Base-by-base conservation (phyloP, 1,139 yeast genomes). In the Yamadazyma membranifaciens region DNA sequence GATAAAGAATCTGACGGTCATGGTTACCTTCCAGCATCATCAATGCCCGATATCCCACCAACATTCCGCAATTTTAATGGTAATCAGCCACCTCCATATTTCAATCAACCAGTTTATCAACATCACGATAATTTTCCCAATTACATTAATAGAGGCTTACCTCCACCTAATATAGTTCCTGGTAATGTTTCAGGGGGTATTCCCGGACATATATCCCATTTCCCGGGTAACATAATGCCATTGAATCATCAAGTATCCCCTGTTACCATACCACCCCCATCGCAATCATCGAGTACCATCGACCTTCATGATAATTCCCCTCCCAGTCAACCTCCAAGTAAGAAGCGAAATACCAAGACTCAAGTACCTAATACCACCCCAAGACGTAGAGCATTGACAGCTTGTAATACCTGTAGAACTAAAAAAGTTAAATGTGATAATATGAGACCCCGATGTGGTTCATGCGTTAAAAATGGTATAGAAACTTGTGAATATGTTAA, bases 361-460 rank as follows among this genome's bases (percentile, higher is more conserved):
- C 24, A 6, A 7, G 7, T 20, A 20, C 24, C 7, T 20, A 20
- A 20, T 7, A 14, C 29, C 9, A 15, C 26, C 2, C 56, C 68
- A 4, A 46, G 78, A 27, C 65, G 64, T 49, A 51, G 79, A 30
- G 71, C 75, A 1, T 51, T 67, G 20, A 68, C 76, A 1, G 78
- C 80, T 0, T 74, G 80, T 51, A 78, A 72, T 43, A 59, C 69
- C 2, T 75, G 80, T 48, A 62, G 80, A 24, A 41, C 63, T 26
- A 71, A 69, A 47, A 75, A 75, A 48, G 65, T 72, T 42, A 71
- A 73, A 49, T 78, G 83, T 62, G 82, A 78, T 50, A 69, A 79
- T 41, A 55, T 52, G 24, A 62, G 75, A 46, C 83, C 83, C 1
- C 50, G 61, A 16, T 78, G 83, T 52, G 71, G 77, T 0, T 63